Percentiles rank a stretch among this genome's conserved stretches.
Conservation (phyloP, 2,329 filamentous ascomycete genomes). For the Truncatella angustata region DNA sequence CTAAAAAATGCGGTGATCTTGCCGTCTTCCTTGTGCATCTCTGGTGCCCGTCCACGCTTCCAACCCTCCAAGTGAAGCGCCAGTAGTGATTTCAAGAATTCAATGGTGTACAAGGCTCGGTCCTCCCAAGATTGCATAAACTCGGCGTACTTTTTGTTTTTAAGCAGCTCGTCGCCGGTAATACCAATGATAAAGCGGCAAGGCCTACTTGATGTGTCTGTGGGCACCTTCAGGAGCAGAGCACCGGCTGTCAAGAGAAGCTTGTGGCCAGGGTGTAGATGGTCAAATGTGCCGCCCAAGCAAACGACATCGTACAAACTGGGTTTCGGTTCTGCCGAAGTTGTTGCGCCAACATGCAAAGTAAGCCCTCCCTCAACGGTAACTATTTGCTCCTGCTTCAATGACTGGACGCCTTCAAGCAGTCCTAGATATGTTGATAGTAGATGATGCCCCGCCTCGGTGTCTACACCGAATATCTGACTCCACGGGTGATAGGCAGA, state of each 20-base stretch:
- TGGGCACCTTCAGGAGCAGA: slow-evolving; percentile 61
- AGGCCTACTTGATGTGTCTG: slow-evolving; percentile 33
- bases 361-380: slow-evolving; percentile 52
- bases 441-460: slow-evolving; percentile 61
- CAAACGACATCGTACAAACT: slow-evolving; percentile 62
- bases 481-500: slow-evolving; percentile 59
- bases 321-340: slow-evolving; percentile 18
- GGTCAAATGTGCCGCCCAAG: slow-evolving; percentile 93
- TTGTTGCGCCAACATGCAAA: slow-evolving; percentile 31
- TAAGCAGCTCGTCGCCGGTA: slow-evolving; percentile 81
- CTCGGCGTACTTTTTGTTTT: slow-evolving; percentile 84
- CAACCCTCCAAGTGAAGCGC: slow-evolving; percentile 41
- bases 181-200: slow-evolving; percentile 77
- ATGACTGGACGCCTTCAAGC: slow-evolving; percentile 43
- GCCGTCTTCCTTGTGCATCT: slow-evolving; percentile 31
- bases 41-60: slow-evolving; percentile 38
- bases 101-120: slow-evolving; percentile 66
- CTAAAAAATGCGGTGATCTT: slow-evolving; percentile 58
- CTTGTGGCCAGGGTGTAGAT: slow-evolving; percentile 93
- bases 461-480: slow-evolving; percentile 63
- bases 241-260: slow-evolving; percentile 87
- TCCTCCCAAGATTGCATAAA: slow-evolving; percentile 77
- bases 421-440: slow-evolving; percentile 47
- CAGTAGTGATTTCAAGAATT: slow-evolving; percentile 69
- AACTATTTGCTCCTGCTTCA: slow-evolving; percentile 50